phyloP scores from a whole-genome alignment of 2,329 filamentous ascomycete species.

The Onygenales sp. region DNA sequence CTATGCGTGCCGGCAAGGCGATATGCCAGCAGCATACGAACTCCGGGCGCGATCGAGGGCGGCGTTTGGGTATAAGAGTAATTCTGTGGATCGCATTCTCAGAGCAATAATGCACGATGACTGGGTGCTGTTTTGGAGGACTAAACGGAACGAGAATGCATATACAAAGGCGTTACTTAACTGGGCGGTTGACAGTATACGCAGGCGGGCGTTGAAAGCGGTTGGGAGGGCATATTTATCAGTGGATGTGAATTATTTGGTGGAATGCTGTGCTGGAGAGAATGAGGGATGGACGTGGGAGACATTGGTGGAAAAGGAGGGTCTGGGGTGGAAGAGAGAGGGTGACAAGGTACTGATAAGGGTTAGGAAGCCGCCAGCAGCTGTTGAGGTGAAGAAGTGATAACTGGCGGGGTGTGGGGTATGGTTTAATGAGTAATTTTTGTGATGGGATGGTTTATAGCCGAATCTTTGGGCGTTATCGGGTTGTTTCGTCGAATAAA shows the following conservation, averaged over 20 bases:
- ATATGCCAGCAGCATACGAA: constrained; percentile 64
- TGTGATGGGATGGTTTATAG: neutral
- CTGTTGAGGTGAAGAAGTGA: neutral
- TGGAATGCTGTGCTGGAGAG: constrained; percentile 42
- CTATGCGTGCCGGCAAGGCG: constrained; percentile 70
- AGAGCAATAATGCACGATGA: constrained; percentile 68
- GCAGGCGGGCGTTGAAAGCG: constrained; percentile 73
- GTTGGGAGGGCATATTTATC: constrained; percentile 72
- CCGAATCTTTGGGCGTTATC: neutral
- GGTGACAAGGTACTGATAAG: constrained; percentile 68
- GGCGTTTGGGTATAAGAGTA: constrained; percentile 52
- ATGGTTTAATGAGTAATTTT: neutral
- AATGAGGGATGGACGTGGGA: constrained; percentile 52
- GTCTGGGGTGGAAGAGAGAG: constrained; percentile 77
- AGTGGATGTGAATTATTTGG: constrained; percentile 62
- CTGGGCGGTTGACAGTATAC: constrained; percentile 65
- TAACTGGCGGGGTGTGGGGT: neutral
- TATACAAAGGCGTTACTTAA: constrained; percentile 72
- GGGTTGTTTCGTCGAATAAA: neutral
- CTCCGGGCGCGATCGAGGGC: constrained; percentile 43
- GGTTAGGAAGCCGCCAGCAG: constrained; percentile 6
- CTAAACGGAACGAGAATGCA: constrained; percentile 65
- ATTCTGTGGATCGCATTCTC: constrained; percentile 60
- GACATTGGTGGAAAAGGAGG: constrained; percentile 55
- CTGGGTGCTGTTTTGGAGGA: constrained; percentile 67